Evolutionary conservation across 106 monocot genomes (phyloP).

Genomic region (Phalaenopsis equestris): DNA sequence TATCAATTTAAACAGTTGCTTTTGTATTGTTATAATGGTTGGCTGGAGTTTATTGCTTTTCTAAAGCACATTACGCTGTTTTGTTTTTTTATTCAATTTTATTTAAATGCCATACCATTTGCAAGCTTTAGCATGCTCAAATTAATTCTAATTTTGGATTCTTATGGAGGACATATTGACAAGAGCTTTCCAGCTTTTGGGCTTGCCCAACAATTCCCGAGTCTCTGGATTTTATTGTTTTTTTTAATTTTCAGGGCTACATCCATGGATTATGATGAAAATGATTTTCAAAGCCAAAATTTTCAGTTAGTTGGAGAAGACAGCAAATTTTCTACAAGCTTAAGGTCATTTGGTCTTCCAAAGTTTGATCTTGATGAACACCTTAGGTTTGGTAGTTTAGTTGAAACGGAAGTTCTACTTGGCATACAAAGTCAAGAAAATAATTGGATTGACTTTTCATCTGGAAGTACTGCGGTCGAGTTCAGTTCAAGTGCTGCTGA

Average conservation of each 20-base stretch:
- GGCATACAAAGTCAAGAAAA: constrained; percentile 55
- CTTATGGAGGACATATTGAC: neutral
- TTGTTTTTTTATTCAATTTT: neutral
- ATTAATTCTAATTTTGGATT: neutral
- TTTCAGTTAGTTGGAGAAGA: constrained; percentile 75
- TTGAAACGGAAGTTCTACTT: constrained; percentile 60
- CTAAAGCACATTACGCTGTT: neutral
- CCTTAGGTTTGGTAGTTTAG: constrained; percentile 67
- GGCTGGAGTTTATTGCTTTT: neutral
- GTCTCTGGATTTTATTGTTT: neutral
- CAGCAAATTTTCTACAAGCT: constrained; percentile 45
- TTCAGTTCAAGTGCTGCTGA: constrained; percentile 57
- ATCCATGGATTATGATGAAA: constrained; percentile 96
- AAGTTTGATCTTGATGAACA: constrained; percentile 84
- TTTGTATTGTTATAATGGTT: too few relatives aligned
- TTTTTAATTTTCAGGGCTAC: constrained; percentile 34
- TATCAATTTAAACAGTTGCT: too few relatives aligned
- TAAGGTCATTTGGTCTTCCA: constrained; percentile 56
- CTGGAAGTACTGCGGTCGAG: constrained; percentile 48
- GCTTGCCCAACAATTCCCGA: neutral
- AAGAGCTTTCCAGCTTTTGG: neutral
- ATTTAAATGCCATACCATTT: neutral
- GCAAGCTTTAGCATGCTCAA: neutral
- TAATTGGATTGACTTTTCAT: constrained; percentile 82
- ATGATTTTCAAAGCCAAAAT: constrained; percentile 85